A percentile compares a stretch with the other conserved stretches of the same genome.
Evolutionary conservation across 495 filamentous ascomycete species (phyloP).

Genomic region (Penicillium lividum): DNA sequence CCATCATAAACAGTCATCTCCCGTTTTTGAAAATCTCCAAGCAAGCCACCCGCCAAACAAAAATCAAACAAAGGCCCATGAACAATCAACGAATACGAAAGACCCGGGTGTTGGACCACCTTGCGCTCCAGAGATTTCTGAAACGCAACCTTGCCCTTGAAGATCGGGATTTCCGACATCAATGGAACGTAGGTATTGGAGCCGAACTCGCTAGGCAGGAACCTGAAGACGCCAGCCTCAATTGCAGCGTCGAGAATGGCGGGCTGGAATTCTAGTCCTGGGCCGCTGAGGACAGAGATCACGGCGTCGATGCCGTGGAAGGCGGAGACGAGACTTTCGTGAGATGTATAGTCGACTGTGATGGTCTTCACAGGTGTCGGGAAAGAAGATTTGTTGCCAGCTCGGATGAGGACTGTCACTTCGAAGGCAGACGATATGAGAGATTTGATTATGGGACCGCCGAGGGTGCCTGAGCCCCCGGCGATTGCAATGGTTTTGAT

Average conservation of each 20-base stretch:
- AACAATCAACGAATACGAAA: constrained; percentile 1
- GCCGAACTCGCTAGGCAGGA: constrained; percentile 53
- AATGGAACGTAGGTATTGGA: neutral
- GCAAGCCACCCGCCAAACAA: constrained; percentile 6
- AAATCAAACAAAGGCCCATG: constrained; percentile 21
- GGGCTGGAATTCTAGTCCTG: constrained; percentile 33
- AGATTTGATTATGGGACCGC: neutral
- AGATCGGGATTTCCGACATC: constrained; percentile 3
- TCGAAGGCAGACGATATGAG: neutral
- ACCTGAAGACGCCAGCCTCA: constrained; percentile 52
- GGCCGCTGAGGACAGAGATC: constrained; percentile 32
- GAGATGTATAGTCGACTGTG: constrained; percentile 25
- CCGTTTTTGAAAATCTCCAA: constrained; percentile 8
- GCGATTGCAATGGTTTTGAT: constrained; percentile 2
- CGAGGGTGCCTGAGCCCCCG: neutral
- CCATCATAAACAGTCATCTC: constrained; percentile 19
- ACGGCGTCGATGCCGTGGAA: constrained; percentile 41
- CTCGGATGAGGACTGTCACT: neutral
- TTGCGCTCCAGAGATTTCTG: constrained; percentile 1
- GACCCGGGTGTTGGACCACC: neutral
- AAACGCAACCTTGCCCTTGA: neutral
- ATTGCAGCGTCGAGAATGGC: constrained; percentile 54
- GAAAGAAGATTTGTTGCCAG: neutral
- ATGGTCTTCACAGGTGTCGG: neutral
- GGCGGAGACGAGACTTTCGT: constrained; percentile 22